Percentiles rank a stretch among this genome's conserved stretches.
Evolutionary conservation across 305 asterid genomes (phyloP).

Genomic region (Fraxinus ornus): DNA sequence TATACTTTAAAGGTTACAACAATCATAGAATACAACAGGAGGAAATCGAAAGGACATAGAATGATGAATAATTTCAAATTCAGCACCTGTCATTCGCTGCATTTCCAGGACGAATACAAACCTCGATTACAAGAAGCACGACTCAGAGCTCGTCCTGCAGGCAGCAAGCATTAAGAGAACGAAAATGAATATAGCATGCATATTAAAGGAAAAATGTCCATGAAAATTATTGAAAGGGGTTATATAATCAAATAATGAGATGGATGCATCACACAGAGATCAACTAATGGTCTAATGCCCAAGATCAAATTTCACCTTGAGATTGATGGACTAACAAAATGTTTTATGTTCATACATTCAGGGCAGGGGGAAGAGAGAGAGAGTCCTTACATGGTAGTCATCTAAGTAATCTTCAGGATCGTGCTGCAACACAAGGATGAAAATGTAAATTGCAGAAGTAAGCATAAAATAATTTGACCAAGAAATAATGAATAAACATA

Average conservation of each 20-base stretch:
- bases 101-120: background rate
- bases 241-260: background rate
- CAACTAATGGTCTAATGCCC: background rate
- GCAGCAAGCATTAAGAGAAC: background rate
- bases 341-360: background rate
- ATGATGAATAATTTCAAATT: background rate
- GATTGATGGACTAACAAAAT: background rate
- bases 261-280: background rate
- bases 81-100: background rate
- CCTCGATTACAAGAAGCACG: background rate
- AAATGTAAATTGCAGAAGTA: background rate
- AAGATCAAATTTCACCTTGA: background rate
- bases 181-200: background rate
- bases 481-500: background rate
- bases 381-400: background rate
- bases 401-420: background rate
- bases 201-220: background rate
- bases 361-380: background rate
- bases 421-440: background rate
- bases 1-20: background rate
- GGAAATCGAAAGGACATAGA: background rate
- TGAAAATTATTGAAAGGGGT: background rate
- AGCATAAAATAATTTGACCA: background rate
- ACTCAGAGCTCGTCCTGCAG: background rate
- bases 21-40: background rate